A percentile compares a stretch with the other conserved stretches of the same genome.
phyloP scores from a whole-genome alignment of 2,329 filamentous ascomycete species.

The Endothia cerciana region DNA sequence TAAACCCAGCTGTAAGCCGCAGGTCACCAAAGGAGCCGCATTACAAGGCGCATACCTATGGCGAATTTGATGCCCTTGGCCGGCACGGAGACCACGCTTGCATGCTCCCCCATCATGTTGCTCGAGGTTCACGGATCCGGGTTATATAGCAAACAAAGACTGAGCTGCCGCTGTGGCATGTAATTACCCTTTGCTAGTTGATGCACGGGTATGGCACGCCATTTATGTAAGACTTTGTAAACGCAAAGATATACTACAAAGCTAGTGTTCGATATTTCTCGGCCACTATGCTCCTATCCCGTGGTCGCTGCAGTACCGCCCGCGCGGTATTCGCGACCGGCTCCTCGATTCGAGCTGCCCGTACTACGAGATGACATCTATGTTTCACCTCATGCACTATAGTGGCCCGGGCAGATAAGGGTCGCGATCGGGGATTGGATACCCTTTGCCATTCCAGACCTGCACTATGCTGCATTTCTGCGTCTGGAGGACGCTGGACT shows the following conservation, averaged over 20 bases:
- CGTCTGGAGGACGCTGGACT: neutral
- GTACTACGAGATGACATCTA: neutral
- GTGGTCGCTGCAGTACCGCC: neutral
- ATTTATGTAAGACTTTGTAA: neutral
- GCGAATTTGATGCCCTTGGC: slow-evolving; percentile 25
- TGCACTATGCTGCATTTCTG: slow-evolving; percentile 1
- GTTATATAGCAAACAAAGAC: neutral
- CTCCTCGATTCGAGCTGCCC: slow-evolving; percentile 17
- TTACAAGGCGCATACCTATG: slow-evolving; percentile 14
- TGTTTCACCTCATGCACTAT: neutral
- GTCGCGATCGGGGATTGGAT: neutral
- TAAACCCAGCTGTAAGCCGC: slow-evolving; percentile 3
- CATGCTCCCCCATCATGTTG: slow-evolving; percentile 9
- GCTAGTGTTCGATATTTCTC: neutral
- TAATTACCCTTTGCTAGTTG: neutral
- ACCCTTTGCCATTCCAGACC: neutral
- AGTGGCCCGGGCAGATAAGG: neutral
- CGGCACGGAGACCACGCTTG: slow-evolving; percentile 2
- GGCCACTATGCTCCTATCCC: neutral
- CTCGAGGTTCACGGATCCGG: neutral
- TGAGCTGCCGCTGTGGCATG: neutral
- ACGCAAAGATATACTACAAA: neutral
- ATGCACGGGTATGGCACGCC: neutral
- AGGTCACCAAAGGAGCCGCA: neutral
- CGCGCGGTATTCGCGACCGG: neutral